Evolutionary conservation across 371 early-diverging fungal genomes (phyloP).

Genomic region (Mucor racemosus): DNA sequence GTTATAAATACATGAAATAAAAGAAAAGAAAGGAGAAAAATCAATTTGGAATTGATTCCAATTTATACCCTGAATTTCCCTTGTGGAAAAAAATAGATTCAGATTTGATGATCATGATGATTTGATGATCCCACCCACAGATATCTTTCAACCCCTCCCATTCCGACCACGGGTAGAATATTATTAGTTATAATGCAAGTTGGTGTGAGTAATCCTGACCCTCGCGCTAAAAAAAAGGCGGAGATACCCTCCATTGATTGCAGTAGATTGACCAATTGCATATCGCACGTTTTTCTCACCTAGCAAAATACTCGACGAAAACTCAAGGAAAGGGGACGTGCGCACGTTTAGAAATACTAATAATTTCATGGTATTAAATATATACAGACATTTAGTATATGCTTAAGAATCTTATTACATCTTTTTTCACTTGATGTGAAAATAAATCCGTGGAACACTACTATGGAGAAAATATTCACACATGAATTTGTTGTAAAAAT

Average conservation of each 20-base stretch:
- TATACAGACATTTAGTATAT: not conserved
- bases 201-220: slow-evolving; percentile 9
- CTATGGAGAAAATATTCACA: not conserved
- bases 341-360: not conserved
- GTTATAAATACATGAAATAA: slow-evolving; percentile 6
- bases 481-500: not conserved
- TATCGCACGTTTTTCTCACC: slow-evolving; percentile 15
- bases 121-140: not conserved
- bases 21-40: not conserved
- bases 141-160: not conserved
- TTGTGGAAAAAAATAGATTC: not conserved
- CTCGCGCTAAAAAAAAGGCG: not conserved
- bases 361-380: not conserved
- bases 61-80: not conserved
- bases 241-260: slow-evolving; percentile 1
- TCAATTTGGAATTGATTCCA: not conserved
- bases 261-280: slow-evolving; percentile 7
- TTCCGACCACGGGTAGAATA: not conserved
- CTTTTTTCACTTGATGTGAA: not conserved
- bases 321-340: slow-evolving; percentile 1
- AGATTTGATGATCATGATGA: not conserved
- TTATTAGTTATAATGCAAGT: not conserved
- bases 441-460: not conserved
- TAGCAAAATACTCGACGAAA: not conserved
- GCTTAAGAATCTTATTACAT: not conserved